Evolutionary conservation across 352 stramenopile species (phyloP).

Genomic region (Phytopythium litorale): DNA sequence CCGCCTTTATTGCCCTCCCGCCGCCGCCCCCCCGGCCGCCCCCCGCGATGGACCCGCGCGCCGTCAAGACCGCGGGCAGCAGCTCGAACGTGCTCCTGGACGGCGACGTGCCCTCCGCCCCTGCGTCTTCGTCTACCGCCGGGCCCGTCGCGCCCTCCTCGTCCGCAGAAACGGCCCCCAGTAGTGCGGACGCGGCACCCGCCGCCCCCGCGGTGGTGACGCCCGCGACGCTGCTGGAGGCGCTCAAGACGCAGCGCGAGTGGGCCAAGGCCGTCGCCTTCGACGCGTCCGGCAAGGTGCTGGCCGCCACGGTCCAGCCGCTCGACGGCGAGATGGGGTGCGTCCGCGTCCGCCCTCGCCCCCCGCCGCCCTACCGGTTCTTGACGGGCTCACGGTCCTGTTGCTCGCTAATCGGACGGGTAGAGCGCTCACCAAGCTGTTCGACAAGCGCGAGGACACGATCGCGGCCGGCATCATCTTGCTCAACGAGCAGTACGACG

Average conservation of each 20-base stretch:
- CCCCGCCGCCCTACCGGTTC: background rate
- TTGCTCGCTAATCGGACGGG: background rate
- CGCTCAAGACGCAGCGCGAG: constrained; percentile 57
- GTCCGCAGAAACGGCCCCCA: background rate
- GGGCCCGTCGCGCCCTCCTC: background rate
- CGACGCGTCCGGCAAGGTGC: constrained; percentile 44
- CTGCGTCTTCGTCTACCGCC: background rate
- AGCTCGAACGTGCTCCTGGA: constrained; percentile 5
- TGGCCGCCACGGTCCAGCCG: constrained; percentile 54
- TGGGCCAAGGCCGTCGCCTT: constrained; percentile 65
- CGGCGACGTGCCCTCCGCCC: background rate
- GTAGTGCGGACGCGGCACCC: background rate
- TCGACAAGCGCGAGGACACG: constrained; percentile 73
- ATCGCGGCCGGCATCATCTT: constrained; percentile 70
- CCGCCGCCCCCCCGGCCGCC: background rate
- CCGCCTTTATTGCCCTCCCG: too few relatives aligned
- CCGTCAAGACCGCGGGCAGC: constrained; percentile 3
- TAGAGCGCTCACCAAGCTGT: constrained; percentile 55
- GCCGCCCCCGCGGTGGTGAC: constrained; percentile 25
- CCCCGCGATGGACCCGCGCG: background rate
- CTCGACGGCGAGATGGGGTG: constrained; percentile 62
- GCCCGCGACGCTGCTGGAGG: constrained; percentile 42
- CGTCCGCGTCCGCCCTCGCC: constrained; percentile 10
- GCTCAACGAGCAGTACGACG: constrained; percentile 77
- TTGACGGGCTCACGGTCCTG: background rate